These are phyloP conservation scores for Ascocoryne sarcoides DNA, from an alignment of 2,329 filamentous ascomycete species.

Conservation along the genomic window DNA sequence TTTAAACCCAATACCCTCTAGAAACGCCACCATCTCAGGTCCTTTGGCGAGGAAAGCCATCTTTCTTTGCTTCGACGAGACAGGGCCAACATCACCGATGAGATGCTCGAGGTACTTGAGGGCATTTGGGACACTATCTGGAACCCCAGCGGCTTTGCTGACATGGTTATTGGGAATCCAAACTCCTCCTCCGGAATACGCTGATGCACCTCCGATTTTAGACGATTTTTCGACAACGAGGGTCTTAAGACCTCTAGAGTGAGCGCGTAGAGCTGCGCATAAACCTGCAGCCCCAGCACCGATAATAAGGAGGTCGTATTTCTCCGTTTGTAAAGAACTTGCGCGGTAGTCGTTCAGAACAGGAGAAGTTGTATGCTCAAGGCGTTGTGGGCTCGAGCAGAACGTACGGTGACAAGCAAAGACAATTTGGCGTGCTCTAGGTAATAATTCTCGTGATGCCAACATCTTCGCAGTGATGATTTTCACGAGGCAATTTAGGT, in stretches of 20 bases:
- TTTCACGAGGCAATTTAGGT: too few relatives aligned
- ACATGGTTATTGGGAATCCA: constrained; percentile 31
- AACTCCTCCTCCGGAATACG: constrained; percentile 29
- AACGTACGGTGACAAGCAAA: too few relatives aligned
- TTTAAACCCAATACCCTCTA: constrained; percentile 23
- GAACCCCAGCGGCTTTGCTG: constrained; percentile 8
- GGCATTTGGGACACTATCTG: constrained; percentile 23
- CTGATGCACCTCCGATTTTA: constrained; percentile 29
- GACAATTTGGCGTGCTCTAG: too few relatives aligned
- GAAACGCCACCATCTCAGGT: constrained; percentile 27
- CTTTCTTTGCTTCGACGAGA: constrained; percentile 23
- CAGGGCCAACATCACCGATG: constrained; percentile 26
- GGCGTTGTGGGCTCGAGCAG: too few relatives aligned
- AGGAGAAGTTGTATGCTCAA: too few relatives aligned
- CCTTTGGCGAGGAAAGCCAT: constrained; percentile 27
- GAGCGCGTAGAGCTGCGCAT: constrained; percentile 26
- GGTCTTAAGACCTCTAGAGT: constrained; percentile 15
- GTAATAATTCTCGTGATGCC: too few relatives aligned
- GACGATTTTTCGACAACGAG: constrained; percentile 29
- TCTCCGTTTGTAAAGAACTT: too few relatives aligned
- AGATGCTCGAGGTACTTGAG: constrained; percentile 25
- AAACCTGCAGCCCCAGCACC: constrained; percentile 29
- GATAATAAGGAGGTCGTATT: constrained; percentile 24
- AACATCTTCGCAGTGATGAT: too few relatives aligned
- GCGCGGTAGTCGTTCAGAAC: too few relatives aligned